phyloP scores from a whole-genome alignment of 352 stramenopile genomes.

The Phytophthora hibernalis region DNA sequence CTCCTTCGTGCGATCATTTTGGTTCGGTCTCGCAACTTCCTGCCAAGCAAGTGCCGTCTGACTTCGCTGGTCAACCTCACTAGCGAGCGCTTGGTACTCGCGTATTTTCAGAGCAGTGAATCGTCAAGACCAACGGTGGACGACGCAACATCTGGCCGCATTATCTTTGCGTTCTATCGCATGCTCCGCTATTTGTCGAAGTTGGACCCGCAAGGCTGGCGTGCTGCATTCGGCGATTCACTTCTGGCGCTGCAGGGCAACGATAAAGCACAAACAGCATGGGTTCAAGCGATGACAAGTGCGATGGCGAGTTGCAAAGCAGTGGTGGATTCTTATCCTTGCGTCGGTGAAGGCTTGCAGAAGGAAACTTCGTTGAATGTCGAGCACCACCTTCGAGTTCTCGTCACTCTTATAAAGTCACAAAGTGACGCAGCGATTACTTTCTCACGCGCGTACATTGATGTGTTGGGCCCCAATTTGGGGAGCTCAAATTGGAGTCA shows the following conservation, averaged over 20 bases:
- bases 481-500: constrained; percentile 18
- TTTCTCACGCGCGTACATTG: constrained; percentile 15
- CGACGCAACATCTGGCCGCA: constrained; percentile 28
- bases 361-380: constrained; percentile 9
- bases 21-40: constrained; percentile 4
- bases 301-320: constrained; percentile 22
- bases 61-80: constrained; percentile 39
- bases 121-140: constrained; percentile 11
- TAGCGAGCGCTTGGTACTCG: constrained; percentile 40
- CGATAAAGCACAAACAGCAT: constrained; percentile 15
- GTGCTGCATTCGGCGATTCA: constrained; percentile 30
- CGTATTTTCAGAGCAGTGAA: constrained; percentile 30
- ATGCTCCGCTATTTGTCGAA: constrained; percentile 35
- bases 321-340: constrained; percentile 23
- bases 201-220: constrained; percentile 21
- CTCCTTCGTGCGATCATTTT: constrained; percentile 42
- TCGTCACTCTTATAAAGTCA: constrained; percentile 27
- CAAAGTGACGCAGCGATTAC: not conserved
- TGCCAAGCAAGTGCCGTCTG: constrained; percentile 24
- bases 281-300: constrained; percentile 21
- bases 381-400: constrained; percentile 20
- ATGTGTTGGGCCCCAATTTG: constrained; percentile 20
- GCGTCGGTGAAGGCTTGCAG: constrained; percentile 14
- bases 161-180: constrained; percentile 30
- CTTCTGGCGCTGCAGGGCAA: constrained; percentile 29